Conservation (phyloP, 2,329 filamentous ascomycete genomes). For the Microcyclospora tardicrescens region DNA sequence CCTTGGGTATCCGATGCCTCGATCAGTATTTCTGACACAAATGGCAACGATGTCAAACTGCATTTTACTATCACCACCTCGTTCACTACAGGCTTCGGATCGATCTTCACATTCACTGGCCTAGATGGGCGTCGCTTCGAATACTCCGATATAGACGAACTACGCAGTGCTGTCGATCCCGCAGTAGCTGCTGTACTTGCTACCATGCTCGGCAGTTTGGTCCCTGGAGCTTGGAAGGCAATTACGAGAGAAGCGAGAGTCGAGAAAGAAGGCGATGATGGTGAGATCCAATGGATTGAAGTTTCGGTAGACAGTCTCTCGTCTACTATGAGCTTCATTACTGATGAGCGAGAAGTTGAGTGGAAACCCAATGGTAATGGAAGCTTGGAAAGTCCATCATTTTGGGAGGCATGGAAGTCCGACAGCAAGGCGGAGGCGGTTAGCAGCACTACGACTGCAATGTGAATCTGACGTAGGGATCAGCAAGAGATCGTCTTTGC, state of each 20-base stretch:
- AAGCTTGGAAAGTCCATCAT: no score
- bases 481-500: no score
- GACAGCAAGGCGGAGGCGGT: no score
- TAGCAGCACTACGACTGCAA: no score
- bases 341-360: no score
- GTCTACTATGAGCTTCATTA: no score
- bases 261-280: conserved; percentile 3
- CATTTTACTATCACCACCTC: conserved; percentile 16
- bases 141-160: conserved; percentile 1
- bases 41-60: background rate
- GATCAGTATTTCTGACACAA: background rate
- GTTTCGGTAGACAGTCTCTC: no score
- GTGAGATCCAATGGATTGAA: background rate
- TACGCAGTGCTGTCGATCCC: conserved; percentile 4
- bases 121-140: conserved; percentile 3
- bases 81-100: conserved; percentile 16
- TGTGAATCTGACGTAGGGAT: no score
- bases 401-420: no score
- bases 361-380: no score
- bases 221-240: conserved; percentile 10
- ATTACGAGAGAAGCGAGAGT: conserved; percentile 12
- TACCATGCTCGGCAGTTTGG: conserved; percentile 2
- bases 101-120: conserved; percentile 6
- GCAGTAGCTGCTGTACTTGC: conserved; percentile 7
- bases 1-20: conserved; percentile 4